Conservation (phyloP, 1,139 yeast genomes). For the Saccharomyces pastorianus region DNA sequence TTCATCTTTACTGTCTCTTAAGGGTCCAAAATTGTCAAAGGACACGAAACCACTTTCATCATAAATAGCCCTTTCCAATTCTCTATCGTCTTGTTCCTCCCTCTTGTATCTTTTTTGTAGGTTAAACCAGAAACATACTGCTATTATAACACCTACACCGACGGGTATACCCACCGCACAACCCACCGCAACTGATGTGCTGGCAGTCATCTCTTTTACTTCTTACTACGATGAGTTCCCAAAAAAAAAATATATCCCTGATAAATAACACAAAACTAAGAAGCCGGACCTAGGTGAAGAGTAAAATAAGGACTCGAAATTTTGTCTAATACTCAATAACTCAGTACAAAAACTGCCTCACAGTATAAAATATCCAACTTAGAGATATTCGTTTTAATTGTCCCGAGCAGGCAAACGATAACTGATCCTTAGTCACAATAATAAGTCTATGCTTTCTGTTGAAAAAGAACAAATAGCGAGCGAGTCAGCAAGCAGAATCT, state of each 20-base stretch:
- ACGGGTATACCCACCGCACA: constrained; percentile 44
- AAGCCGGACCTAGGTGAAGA: not conserved
- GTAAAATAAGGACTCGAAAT: not conserved
- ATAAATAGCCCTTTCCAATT: constrained; percentile 27
- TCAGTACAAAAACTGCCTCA: not conserved
- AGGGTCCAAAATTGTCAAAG: constrained; percentile 27
- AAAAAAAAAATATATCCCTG: not conserved
- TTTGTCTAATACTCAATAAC: not conserved
- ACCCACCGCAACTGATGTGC: constrained; percentile 40
- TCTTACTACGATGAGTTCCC: not conserved
- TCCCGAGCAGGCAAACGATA: not conserved
- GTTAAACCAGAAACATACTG: constrained; percentile 33
- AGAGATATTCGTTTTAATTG: not conserved
- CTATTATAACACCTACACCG: constrained; percentile 32
- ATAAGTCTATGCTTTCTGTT: not conserved
- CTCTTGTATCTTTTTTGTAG: constrained; percentile 32
- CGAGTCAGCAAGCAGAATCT: not conserved
- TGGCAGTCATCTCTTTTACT: constrained; percentile 14
- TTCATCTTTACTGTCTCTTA: constrained; percentile 11
- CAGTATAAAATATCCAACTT: not conserved
- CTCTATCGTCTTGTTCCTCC: constrained; percentile 33
- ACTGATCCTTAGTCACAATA: not conserved
- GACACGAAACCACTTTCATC: constrained; percentile 30
- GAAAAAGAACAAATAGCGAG: not conserved
- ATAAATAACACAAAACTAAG: not conserved